Base-by-base conservation (phyloP, 78 protist species). In the Anaeramoeba flamelloides region DNA sequence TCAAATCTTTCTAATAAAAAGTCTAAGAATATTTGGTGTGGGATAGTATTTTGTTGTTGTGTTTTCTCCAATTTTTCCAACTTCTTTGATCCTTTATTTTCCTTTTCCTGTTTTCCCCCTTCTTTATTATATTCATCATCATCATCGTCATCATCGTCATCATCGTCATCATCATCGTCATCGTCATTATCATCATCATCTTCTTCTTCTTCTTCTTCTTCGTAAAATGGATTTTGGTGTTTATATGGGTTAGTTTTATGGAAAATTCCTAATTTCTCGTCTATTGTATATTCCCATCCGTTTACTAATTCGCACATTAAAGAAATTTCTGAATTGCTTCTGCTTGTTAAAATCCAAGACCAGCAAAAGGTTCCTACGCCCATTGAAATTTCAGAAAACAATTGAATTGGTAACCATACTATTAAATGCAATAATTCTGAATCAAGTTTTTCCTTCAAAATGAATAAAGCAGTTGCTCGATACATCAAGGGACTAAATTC, bases 1-100 rank as follows among this genome's bases (percentile, higher is more conserved):
- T 64, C 75, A 78, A 77, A 85, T 41, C 89, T 78, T 69, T 89
- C 87, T 26, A 77, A 76, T n/a, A 89, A 37, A 79, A 87, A 89
- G 2, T 75, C 75, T 3, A 85, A 41, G 88, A 83, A 83, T 4
- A 82, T 31, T 39, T 75, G 81, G 75, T 89, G 92, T 77, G 90
- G 90, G 31, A 74, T 83, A 12, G 41, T 34, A 40, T 53, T 82
- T 31, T 84, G 82, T 30, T 36, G 69, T 26, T 26, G 17, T 53
- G 69, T 17, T 53, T 8, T 26, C 17, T 8, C 8, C 8, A 53
- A 17, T 26, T 53, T 17, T 8, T 53, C 17, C 34, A 17, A 17
- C 8, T 8, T 53, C 17, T 8, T 26, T 53, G 34, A 8, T 53
- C 17, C 34, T 53, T 53, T 53, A 17, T 26, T 53, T 8, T 53